Evolutionary conservation across 2,329 filamentous ascomycete genomes (phyloP), one percentile per base, ranked within the genome.

Genomic region (Paecilomyces variotii): DNA sequence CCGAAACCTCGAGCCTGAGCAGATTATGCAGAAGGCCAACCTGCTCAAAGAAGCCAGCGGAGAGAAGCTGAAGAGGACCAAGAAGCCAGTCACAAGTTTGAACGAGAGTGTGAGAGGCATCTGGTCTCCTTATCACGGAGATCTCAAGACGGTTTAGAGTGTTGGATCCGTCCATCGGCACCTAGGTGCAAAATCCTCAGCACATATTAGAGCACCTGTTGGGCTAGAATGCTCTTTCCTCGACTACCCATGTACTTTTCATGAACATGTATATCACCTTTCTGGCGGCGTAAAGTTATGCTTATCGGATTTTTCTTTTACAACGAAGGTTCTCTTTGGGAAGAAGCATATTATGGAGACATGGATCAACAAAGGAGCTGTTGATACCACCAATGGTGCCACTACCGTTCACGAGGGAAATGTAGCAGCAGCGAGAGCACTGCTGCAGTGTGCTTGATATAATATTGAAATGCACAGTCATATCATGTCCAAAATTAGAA

Each of bases 11-110:
- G 86, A 91, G 66, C 84, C 86, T 30, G 84, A 87, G 60, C 87
- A 96, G 73, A 87, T 99, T 39, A 72, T 92, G 57, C 81, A 90
- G 70, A 97, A 97, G 80, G 86, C 73, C n/a, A 77, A 77, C 57
- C 67, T 77, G 26, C 67, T 80, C 58, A 75, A 77, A 64, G 75
- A 77, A 58, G 76, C 77, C 27, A 79, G 75, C 55, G 78, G 77
- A 27, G 76, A 77, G 63, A 79, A 79, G 70, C 62, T 76, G 64
- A 83, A 78, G 75, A 78, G 76, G 62, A 76, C 81, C 57, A 81
- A 78, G 67, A 84, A 83, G 75, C 82, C 82, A 1, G 83, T 87
- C 32, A 79, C 76, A 64, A 85, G 82, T 78, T 67, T 79, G 68
- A 86, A 86, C 65, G 83, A 86, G 75, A 85, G 82, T 70, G 84